Conservation (phyloP, 1,284 basidiomycete species). For the Boletellus deceptivus region DNA sequence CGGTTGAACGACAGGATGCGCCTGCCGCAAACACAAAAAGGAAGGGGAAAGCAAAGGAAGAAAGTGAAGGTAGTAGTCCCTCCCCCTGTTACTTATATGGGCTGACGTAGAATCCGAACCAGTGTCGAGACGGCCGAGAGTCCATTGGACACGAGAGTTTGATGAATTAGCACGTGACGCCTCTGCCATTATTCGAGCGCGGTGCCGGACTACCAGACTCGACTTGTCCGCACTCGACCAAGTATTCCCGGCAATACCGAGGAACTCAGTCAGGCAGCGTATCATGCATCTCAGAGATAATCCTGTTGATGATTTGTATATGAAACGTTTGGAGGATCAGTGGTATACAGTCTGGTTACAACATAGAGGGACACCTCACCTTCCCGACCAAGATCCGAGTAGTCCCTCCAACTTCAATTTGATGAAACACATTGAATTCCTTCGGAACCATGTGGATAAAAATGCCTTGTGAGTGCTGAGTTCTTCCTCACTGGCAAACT, state of each 20-base stretch:
- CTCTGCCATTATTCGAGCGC: slow-evolving; percentile 76
- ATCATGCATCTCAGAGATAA: slow-evolving; percentile 57
- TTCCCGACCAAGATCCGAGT: slow-evolving; percentile 71
- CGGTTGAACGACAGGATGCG: slow-evolving; percentile 56
- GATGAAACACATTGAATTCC: slow-evolving; percentile 71
- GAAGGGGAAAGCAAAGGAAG: slow-evolving; percentile 41
- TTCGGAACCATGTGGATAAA: slow-evolving; percentile 82
- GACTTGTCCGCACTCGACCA: slow-evolving; percentile 74
- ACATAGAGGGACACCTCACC: slow-evolving; percentile 60
- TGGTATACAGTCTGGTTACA: slow-evolving; percentile 79
- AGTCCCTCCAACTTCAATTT: slow-evolving; percentile 77
- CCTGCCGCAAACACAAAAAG: slow-evolving; percentile 26
- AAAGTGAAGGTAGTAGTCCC: slow-evolving; percentile 22
- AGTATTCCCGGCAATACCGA: slow-evolving; percentile 71
- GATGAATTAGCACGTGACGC: slow-evolving; percentile 87
- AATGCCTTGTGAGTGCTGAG: slow-evolving; percentile 65
- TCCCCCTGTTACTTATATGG: background rate
- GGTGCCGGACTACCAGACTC: slow-evolving; percentile 62
- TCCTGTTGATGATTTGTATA: slow-evolving; percentile 71
- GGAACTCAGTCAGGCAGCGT: slow-evolving; percentile 67
- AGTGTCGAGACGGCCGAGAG: slow-evolving; percentile 55
- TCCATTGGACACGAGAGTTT: slow-evolving; percentile 81
- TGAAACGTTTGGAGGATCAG: slow-evolving; percentile 75
- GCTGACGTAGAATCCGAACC: slow-evolving; percentile 18
- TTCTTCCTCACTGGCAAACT: slow-evolving; percentile 3